Conservation (phyloP, 768 basidiomycete species). For the Rhodotorula diobovata region DNA sequence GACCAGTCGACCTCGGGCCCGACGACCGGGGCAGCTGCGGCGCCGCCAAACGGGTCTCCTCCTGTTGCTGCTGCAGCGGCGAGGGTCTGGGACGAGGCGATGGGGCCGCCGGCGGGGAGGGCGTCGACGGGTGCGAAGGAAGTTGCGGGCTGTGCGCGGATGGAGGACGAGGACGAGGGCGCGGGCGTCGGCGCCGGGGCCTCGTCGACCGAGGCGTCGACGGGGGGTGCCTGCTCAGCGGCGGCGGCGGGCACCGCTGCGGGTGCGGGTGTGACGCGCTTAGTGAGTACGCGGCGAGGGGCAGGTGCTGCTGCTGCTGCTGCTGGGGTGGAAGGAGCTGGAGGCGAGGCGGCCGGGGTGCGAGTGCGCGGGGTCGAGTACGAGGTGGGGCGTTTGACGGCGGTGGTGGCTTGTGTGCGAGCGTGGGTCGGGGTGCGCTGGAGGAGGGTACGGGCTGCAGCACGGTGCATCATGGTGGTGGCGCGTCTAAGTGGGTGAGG, state of each 20-base stretch:
- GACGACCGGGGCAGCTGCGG: neutral
- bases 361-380: neutral
- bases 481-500: neutral
- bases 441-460: neutral
- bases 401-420: neutral
- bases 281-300: too few species aligned
- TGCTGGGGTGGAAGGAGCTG: neutral
- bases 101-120: neutral
- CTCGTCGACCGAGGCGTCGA: neutral
- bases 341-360: neutral
- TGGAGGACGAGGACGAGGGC: neutral
- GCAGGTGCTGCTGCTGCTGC: neutral
- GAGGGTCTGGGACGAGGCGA: too few species aligned
- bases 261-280: neutral
- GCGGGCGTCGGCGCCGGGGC: neutral
- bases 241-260: neutral
- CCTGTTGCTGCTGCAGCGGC: too few species aligned
- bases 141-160: neutral
- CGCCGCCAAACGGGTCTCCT: neutral
- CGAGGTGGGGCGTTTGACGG: neutral
- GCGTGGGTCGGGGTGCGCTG: neutral
- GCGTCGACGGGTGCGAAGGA: neutral
- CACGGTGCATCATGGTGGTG: neutral
- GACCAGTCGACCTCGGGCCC: slow-evolving; percentile 62
- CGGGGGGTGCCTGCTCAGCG: neutral